A percentile compares a stretch with the other conserved stretches of the same genome.
Evolutionary conservation across 116 monocot species (phyloP).

Genomic region (Trichopus zeylanicus): DNA sequence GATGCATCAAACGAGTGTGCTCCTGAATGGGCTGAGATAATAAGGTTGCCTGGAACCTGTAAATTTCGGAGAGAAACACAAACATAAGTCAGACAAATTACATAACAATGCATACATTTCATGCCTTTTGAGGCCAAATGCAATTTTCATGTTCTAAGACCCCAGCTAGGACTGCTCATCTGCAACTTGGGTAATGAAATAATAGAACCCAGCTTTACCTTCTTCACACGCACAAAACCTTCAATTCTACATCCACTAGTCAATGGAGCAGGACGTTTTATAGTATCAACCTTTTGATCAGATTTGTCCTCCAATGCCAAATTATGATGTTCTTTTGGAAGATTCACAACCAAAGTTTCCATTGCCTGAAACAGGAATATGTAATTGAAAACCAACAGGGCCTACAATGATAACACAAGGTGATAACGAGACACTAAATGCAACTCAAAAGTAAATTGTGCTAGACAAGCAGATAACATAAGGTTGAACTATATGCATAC

Average conservation of each 20-base stretch:
- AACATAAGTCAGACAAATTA: not conserved
- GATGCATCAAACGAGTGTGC: conserved; percentile 96
- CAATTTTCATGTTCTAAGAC: too few species aligned
- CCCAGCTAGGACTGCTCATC: too few species aligned
- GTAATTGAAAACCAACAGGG: too few species aligned
- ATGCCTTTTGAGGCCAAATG: too few species aligned
- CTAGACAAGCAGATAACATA: not conserved
- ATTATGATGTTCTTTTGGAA: conserved; percentile 44
- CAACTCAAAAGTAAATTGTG: not conserved
- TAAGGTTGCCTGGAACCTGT: conserved; percentile 93
- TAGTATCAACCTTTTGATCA: conserved; percentile 25
- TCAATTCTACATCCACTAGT: conserved; percentile 92
- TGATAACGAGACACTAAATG: too few species aligned
- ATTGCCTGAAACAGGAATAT: conserved; percentile 60
- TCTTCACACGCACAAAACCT: conserved; percentile 96
- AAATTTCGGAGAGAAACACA: not conserved
- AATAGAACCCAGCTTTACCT: conserved; percentile 31
- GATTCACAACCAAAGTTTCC: conserved; percentile 64
- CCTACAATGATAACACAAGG: too few species aligned
- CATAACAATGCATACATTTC: not conserved
- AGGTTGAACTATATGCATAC: conserved; percentile 34
- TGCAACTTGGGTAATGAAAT: not conserved
- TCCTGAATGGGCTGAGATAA: conserved; percentile 78
- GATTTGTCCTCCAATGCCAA: conserved; percentile 73
- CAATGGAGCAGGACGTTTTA: conserved; percentile 78